These are phyloP conservation scores for Saccharomyces paradoxus DNA, from an alignment of 805 yeast genomes.

Conservation along the genomic window DNA sequence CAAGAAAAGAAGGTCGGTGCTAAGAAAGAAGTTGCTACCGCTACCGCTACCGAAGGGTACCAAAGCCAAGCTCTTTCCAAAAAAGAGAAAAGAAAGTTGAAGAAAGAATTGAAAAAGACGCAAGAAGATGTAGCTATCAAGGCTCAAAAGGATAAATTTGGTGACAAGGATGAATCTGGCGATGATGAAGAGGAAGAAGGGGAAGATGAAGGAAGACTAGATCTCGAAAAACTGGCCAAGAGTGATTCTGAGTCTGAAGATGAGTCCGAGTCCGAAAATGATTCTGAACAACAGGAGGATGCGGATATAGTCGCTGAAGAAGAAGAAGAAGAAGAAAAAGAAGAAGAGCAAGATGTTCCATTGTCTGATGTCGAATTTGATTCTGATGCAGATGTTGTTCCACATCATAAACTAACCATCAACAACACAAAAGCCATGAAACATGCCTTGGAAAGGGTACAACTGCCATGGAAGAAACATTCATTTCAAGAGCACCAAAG, in stretches of 20 bases:
- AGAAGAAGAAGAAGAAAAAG: constrained; percentile 48
- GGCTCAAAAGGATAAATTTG: constrained; percentile 17
- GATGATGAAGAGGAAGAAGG: constrained; percentile 32
- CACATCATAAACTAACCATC: constrained; percentile 80
- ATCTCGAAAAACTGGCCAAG: constrained; percentile 47
- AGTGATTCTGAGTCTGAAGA: constrained; percentile 43
- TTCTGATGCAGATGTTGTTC: constrained; percentile 90
- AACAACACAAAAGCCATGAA: constrained; percentile 80
- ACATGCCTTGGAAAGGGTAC: constrained; percentile 59
- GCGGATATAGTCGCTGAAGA: constrained; percentile 36
- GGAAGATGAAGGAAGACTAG: constrained; percentile 39
- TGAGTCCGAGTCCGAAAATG: constrained; percentile 23
- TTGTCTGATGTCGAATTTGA: constrained; percentile 87
- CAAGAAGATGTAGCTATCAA: constrained; percentile 7
- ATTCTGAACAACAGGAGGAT: constrained; percentile 30
- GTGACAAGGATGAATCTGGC: constrained; percentile 23
- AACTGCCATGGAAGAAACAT: constrained; percentile 50
- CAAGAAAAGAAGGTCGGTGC: constrained; percentile 11
- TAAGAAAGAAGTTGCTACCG: constrained; percentile 14
- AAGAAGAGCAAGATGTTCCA: constrained; percentile 75
- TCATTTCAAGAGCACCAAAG: constrained; percentile 81
- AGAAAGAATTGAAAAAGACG: constrained; percentile 36
- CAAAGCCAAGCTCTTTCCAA: constrained; percentile 48
- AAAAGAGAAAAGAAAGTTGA: constrained; percentile 54
- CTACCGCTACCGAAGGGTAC: constrained; percentile 31